These are phyloP conservation scores for Nannizziopsis arthrosporioides DNA, from an alignment of 2,329 filamentous ascomycete species.

Conservation along the genomic window DNA sequence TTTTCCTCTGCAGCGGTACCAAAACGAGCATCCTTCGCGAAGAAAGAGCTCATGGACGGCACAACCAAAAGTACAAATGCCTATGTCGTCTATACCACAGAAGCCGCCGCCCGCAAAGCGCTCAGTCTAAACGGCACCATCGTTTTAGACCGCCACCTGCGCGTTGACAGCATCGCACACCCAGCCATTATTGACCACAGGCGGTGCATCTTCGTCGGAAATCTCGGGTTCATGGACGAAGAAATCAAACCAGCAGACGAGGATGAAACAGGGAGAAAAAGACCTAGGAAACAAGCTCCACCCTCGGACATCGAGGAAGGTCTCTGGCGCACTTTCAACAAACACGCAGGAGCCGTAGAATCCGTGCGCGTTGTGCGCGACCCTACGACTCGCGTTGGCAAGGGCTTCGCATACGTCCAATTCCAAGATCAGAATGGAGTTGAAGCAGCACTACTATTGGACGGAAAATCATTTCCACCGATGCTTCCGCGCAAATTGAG, in stretches of 20 bases:
- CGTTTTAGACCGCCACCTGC: slow-evolving; percentile 74
- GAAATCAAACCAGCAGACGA: slow-evolving; percentile 55
- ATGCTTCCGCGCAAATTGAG: slow-evolving; percentile 82
- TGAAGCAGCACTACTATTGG: slow-evolving; percentile 75
- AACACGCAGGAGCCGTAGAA: slow-evolving; percentile 59
- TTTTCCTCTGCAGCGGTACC: slow-evolving; percentile 64
- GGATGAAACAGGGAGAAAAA: slow-evolving; percentile 58
- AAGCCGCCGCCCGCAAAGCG: slow-evolving; percentile 63
- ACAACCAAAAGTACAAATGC: slow-evolving; percentile 91
- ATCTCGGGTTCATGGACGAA: slow-evolving; percentile 90
- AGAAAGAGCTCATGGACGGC: slow-evolving; percentile 76
- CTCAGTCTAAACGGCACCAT: slow-evolving; percentile 70
- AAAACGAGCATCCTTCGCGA: slow-evolving; percentile 89
- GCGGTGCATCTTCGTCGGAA: slow-evolving; percentile 91
- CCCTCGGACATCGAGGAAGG: slow-evolving; percentile 88
- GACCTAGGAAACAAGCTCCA: slow-evolving; percentile 51
- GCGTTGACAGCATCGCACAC: slow-evolving; percentile 83
- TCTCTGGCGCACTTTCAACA: slow-evolving; percentile 36
- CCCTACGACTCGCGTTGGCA: slow-evolving; percentile 79
- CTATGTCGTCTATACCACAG: slow-evolving; percentile 76
- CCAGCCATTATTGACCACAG: slow-evolving; percentile 71
- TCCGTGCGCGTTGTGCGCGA: slow-evolving; percentile 88
- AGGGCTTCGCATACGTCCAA: slow-evolving; percentile 95
- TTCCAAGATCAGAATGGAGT: slow-evolving; percentile 83
- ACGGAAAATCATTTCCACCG: slow-evolving; percentile 87